Evolutionary conservation across 176 grass and related monocot genomes (phyloP).

Genomic region (Oryza glumipatula): DNA sequence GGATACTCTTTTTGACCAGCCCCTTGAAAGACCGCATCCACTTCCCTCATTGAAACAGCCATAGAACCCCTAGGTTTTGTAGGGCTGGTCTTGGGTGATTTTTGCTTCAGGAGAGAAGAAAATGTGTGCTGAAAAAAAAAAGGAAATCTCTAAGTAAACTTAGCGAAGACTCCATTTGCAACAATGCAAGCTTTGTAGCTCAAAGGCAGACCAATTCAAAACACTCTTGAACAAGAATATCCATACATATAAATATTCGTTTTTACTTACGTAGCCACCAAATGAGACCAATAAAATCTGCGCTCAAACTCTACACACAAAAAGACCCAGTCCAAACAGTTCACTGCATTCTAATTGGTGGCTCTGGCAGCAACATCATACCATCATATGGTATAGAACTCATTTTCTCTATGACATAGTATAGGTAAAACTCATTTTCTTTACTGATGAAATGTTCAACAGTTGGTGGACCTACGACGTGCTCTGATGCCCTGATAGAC

Average conservation of each 20-base stretch:
- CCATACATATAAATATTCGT: neutral
- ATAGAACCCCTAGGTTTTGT: slow-evolving; percentile 63
- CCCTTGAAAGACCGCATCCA: slow-evolving; percentile 88
- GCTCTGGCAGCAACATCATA: slow-evolving; percentile 11
- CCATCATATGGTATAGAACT: neutral
- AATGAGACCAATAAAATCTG: neutral
- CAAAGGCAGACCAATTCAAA: slow-evolving; percentile 11
- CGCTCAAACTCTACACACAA: neutral
- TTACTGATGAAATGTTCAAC: slow-evolving; percentile 13
- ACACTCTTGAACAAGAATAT: slow-evolving; percentile 22
- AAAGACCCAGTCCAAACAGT: slow-evolving; percentile 19
- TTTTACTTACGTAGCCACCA: neutral
- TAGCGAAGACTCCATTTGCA: slow-evolving; percentile 13
- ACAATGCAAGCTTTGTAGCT: slow-evolving; percentile 7
- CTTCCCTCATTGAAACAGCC: slow-evolving; percentile 88
- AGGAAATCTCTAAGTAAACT: slow-evolving; percentile 5
- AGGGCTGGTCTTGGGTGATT: slow-evolving; percentile 52
- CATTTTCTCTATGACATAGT: neutral
- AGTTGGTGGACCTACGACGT: neutral
- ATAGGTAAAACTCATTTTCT: neutral
- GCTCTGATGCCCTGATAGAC: neutral
- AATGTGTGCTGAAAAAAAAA: slow-evolving; percentile 70
- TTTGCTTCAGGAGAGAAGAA: slow-evolving; percentile 83
- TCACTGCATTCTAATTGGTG: neutral
- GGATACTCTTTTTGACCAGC: slow-evolving; percentile 96